These are phyloP conservation scores for Coffea canephora DNA, from an alignment of 257 asterid species.

Conservation along the genomic window DNA sequence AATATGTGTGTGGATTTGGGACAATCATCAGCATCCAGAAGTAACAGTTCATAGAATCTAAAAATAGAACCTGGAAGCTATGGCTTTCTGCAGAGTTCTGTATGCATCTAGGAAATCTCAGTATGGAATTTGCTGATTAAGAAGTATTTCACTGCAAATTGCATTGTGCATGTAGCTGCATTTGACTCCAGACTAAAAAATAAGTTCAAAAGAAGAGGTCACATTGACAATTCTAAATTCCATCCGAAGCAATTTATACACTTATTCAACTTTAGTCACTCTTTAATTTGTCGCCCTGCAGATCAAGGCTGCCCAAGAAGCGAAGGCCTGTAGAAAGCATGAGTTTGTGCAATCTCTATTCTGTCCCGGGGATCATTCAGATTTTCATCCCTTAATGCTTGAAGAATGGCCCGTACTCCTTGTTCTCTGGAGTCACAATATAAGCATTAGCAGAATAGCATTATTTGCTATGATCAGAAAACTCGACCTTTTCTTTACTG, in stretches of 20 bases:
- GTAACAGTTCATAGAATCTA: too few relatives aligned
- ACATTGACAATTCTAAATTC: neutral
- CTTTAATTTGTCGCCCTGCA: neutral
- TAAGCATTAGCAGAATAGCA: neutral
- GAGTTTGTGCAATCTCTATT: slow-evolving; percentile 81
- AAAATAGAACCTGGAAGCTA: too few relatives aligned
- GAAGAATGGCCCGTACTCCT: slow-evolving; percentile 58
- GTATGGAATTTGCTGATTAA: too few relatives aligned
- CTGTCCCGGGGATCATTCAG: slow-evolving; percentile 90
- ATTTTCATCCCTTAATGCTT: slow-evolving; percentile 78
- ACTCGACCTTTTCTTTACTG: neutral
- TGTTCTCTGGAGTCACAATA: slow-evolving; percentile 51
- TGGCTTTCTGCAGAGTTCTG: too few relatives aligned
- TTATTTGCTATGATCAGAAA: neutral
- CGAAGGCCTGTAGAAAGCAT: slow-evolving; percentile 87
- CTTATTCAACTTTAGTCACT: neutral
- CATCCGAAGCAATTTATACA: slow-evolving; percentile 3
- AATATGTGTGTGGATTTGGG: too few relatives aligned
- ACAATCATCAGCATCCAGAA: too few relatives aligned
- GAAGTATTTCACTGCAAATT: too few relatives aligned
- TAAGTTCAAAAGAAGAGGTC: slow-evolving; percentile 4
- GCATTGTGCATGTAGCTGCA: too few relatives aligned
- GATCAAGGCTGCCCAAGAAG: slow-evolving; percentile 56
- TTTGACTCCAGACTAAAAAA: neutral
- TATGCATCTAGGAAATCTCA: too few relatives aligned